These are phyloP conservation scores for Halophytophthora batemanensis DNA, from an alignment of 352 stramenopile genomes.

Conservation along the genomic window DNA sequence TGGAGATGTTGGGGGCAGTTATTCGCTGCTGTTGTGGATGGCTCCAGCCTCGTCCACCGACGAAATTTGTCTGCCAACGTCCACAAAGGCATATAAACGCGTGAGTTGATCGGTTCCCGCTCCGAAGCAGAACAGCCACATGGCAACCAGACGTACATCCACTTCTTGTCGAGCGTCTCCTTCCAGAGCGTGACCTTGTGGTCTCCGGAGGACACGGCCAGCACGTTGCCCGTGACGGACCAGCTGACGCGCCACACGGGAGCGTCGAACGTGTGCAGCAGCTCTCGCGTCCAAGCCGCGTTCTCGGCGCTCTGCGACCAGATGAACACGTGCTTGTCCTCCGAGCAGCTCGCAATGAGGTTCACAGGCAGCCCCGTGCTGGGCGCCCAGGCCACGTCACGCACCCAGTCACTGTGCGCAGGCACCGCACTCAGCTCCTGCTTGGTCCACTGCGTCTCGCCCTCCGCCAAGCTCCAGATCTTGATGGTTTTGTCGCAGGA, in stretches of 20 bases:
- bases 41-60: conserved; percentile 81
- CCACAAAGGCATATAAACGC: conserved; percentile 12
- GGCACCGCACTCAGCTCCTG: conserved; percentile 68
- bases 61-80: conserved; percentile 77
- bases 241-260: conserved; percentile 99
- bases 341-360: conserved; percentile 90
- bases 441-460: conserved; percentile 77
- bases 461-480: conserved; percentile 89
- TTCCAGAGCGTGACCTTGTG: conserved; percentile 99
- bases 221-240: conserved; percentile 97
- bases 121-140: not conserved
- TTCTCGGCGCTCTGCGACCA: conserved; percentile 90
- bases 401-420: conserved; percentile 94
- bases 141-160: conserved; percentile 71
- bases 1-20: conserved; percentile 24
- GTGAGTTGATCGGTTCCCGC: conserved; percentile 6
- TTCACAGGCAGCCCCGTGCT: conserved; percentile 91
- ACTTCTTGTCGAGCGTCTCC: conserved; percentile 95
- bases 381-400: conserved; percentile 98
- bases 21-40: conserved; percentile 78
- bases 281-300: conserved; percentile 86
- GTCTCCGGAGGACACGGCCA: conserved; percentile 97
- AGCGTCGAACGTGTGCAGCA: conserved; percentile 94
- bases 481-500: conserved; percentile 98
- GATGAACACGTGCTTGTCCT: conserved; percentile 93